A percentile compares a stretch with the other conserved stretches of the same genome.
These are phyloP conservation scores for Syzygium syzygioides DNA, from an alignment of 441 rosid species.

Conservation along the genomic window DNA sequence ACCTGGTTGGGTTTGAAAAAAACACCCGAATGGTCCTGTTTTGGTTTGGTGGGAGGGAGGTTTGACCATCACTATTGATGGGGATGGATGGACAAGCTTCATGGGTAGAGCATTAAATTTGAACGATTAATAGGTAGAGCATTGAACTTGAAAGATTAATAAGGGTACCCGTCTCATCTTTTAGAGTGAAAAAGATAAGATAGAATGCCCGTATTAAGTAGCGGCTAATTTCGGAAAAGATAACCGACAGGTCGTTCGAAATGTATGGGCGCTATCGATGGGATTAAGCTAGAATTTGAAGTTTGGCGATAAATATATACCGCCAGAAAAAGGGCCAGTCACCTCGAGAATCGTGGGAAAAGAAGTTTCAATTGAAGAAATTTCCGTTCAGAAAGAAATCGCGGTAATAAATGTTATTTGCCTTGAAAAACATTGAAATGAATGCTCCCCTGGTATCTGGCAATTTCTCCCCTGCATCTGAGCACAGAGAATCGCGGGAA, in stretches of 20 bases:
- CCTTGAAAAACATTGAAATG: background rate
- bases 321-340: accelerated
- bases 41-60: background rate
- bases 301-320: accelerated
- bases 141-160: no score
- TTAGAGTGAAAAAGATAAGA: background rate
- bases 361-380: background rate
- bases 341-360: accelerated
- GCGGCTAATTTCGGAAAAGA: background rate
- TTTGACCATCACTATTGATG: background rate
- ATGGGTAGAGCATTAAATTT: background rate
- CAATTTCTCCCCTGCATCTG: accelerated
- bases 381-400: background rate
- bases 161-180: background rate
- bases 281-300: background rate
- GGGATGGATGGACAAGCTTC: background rate
- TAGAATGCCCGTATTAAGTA: background rate
- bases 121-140: background rate
- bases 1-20: background rate
- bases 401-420: background rate
- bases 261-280: accelerated
- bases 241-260: background rate
- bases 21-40: background rate
- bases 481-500: background rate
- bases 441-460: accelerated